Base-by-base conservation (phyloP, 148 eudicot genomes). In the Camellia granthamiana region DNA sequence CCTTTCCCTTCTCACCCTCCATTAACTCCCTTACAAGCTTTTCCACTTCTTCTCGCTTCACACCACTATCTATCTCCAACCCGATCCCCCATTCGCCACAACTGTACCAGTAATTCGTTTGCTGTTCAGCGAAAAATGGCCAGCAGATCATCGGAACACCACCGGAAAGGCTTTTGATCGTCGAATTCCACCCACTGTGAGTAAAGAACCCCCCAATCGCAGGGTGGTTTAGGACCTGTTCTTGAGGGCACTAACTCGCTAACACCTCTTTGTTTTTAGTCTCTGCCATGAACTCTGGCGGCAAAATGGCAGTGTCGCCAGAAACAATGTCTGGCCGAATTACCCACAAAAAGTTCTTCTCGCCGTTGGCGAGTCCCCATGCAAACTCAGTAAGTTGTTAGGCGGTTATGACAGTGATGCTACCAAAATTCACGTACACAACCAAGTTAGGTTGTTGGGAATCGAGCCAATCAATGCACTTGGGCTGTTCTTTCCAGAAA, bases 101-200 rank as follows among this genome's bases (percentile, higher is more conserved):
- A 80, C 89, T 5, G 61, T 86, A 89, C 66, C 88, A 64, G 79
- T 90, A 88, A 67, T 91, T 91, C 3, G 84, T 88, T 16, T 84
- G 87, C 80, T 89, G 93, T 18, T 90, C 91, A 0, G 90, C 89
- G 43, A 87, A 90, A 30, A 88, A 91, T 2, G 90, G 92, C 92
- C 92, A 91, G 77, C 89, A 89, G 2, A 91, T 77, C 77, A 89
- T 13, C 3, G 94, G 89, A 77, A 89, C 90, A 9, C 91, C 94
- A 7, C 76, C 51, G 1, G 1, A 30, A 30, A 30, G 30, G 30
- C 30, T 30, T 30, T 30, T 1, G 30, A 30, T 30, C 1, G 1
- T 30, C 30, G 1, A 30, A 30, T 30, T 30, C 30, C 30, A 30
- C 30, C 30, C 30, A 30, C 1, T 5, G 10, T 82, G 87, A 1